These are phyloP conservation scores for Phialophora macrospora DNA, from an alignment of 2,329 filamentous ascomycete species.

Conservation along the genomic window DNA sequence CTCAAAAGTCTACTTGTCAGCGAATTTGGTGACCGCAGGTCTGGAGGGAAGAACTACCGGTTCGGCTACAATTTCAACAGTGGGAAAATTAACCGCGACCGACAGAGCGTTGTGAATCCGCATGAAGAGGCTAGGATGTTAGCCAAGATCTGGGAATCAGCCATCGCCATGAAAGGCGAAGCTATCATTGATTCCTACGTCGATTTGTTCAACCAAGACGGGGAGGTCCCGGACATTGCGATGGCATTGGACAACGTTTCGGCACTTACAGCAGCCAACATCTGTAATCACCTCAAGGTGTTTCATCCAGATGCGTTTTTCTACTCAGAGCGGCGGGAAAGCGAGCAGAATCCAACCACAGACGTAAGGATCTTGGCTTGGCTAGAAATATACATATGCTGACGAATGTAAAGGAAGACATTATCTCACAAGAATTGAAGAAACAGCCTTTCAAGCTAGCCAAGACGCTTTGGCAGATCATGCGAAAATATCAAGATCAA, in stretches of 20 bases:
- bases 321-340: constrained; percentile 20
- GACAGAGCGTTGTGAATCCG: constrained; percentile 19
- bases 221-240: constrained; percentile 33
- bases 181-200: constrained; percentile 30
- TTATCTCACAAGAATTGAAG: constrained; percentile 17
- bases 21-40: not conserved
- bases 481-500: constrained; percentile 12
- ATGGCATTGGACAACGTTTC: constrained; percentile 26
- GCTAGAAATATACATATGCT: not conserved
- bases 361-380: not conserved
- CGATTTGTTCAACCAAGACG: constrained; percentile 35
- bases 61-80: constrained; percentile 28
- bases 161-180: constrained; percentile 10
- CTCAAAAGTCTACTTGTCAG: constrained; percentile 31
- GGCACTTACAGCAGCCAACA: constrained; percentile 16
- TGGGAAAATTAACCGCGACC: constrained; percentile 28
- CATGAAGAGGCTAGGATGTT: constrained; percentile 26
- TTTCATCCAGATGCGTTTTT: constrained; percentile 6
- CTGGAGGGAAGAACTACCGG: constrained; percentile 3
- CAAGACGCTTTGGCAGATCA: constrained; percentile 22
- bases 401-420: constrained; percentile 11
- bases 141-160: constrained; percentile 28
- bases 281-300: constrained; percentile 33
- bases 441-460: constrained; percentile 15
- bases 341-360: not conserved